Conservation (phyloP, 2,329 filamentous ascomycete species). For the Fusarium bulbicola region DNA sequence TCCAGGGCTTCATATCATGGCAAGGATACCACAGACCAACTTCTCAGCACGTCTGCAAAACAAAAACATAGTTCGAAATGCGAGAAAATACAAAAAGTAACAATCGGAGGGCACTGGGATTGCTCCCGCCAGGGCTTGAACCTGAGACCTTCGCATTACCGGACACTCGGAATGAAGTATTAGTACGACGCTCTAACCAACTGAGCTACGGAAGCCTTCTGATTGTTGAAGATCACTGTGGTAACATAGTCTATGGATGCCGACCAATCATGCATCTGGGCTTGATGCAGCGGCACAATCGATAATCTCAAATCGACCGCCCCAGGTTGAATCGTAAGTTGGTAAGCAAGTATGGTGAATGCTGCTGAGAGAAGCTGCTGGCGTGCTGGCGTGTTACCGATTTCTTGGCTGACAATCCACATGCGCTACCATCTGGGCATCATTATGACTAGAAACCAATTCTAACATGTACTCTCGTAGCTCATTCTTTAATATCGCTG, state of each 20-base stretch:
- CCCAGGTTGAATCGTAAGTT: not conserved
- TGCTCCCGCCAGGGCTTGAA: conserved; percentile 47
- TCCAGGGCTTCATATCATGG: conserved; percentile 8
- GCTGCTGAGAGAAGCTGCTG: not conserved
- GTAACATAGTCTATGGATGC: not conserved
- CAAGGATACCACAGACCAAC: not conserved
- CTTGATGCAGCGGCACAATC: not conserved
- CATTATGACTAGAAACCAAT: not conserved
- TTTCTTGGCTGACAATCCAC: no score
- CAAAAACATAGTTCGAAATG: not conserved
- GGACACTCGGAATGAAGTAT: conserved; percentile 39
- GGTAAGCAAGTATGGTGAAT: not conserved
- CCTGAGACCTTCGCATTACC: conserved; percentile 47
- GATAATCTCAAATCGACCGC: not conserved
- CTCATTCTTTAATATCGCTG: not conserved
- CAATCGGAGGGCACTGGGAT: conserved; percentile 33
- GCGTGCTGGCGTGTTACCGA: not conserved
- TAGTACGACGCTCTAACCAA: conserved; percentile 49
- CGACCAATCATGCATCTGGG: no score
- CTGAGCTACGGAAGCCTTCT: conserved; percentile 47
- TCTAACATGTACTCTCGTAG: not conserved
- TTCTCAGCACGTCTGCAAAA: not conserved
- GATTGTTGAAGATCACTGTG: not conserved
- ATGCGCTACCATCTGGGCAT: not conserved
- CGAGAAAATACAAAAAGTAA: conserved; percentile 21